Evolutionary conservation across 176 grass and related monocot species (phyloP).

Genomic region (Phragmites australis): DNA sequence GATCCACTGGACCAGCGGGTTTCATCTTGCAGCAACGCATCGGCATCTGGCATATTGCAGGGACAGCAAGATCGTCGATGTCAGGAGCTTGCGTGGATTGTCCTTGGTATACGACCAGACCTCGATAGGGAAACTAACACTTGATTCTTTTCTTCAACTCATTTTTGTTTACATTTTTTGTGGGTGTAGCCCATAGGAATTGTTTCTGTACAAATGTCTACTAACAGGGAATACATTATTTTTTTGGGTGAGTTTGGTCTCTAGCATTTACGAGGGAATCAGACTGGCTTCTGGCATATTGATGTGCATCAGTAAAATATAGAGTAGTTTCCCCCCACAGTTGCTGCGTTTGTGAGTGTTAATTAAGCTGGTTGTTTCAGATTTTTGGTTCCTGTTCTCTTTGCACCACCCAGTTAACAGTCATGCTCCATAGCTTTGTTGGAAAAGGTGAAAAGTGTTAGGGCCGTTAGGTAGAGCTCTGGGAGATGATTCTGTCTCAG

Average conservation of each 20-base stretch:
- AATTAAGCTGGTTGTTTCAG: not conserved
- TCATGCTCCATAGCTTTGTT: not conserved
- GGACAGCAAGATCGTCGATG: constrained; percentile 12
- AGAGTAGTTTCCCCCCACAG: not conserved
- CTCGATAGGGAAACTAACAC: constrained; percentile 57
- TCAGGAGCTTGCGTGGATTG: constrained; percentile 13
- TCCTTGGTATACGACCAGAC: constrained; percentile 13
- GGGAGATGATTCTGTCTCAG: too few species aligned
- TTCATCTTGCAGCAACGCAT: not conserved
- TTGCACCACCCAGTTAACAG: not conserved
- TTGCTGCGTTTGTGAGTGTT: not conserved
- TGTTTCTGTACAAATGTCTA: constrained; percentile 49
- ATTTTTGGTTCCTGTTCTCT: not conserved
- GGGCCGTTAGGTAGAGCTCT: too few species aligned
- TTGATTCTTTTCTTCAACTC: constrained; percentile 33
- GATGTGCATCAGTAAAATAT: constrained; percentile 21
- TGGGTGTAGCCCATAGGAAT: constrained; percentile 23
- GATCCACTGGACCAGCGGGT: constrained; percentile 17
- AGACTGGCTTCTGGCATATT: not conserved
- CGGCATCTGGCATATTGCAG: constrained; percentile 16
- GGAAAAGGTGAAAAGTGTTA: not conserved
- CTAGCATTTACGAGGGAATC: not conserved
- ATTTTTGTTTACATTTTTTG: constrained; percentile 41
- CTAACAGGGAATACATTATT: constrained; percentile 35
- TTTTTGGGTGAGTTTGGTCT: constrained; percentile 36